These are phyloP conservation scores for Candida cerambycidarum DNA, from an alignment of 805 yeast genomes.

Conservation along the genomic window DNA sequence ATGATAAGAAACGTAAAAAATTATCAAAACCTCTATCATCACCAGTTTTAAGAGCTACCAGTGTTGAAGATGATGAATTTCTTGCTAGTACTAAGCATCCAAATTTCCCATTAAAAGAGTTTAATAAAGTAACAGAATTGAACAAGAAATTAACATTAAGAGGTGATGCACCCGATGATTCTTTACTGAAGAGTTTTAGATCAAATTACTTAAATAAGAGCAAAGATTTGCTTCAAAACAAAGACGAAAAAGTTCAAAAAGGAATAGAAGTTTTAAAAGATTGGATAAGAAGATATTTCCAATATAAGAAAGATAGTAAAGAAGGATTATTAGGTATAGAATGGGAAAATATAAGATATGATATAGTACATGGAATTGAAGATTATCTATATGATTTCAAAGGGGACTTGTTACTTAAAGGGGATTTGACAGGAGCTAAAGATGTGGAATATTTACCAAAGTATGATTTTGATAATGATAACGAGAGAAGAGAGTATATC, in stretches of 20 bases:
- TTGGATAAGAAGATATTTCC: slow-evolving; percentile 36
- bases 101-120: slow-evolving; percentile 25
- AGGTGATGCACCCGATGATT: slow-evolving; percentile 7
- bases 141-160: slow-evolving; percentile 6
- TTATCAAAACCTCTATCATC: not conserved
- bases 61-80: slow-evolving; percentile 7
- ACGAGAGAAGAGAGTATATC: slow-evolving; percentile 28
- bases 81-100: slow-evolving; percentile 12
- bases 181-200: not conserved
- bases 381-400: slow-evolving; percentile 32
- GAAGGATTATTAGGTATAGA: slow-evolving; percentile 40
- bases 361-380: slow-evolving; percentile 37
- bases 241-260: slow-evolving; percentile 19
- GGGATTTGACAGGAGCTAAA: not conserved
- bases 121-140: slow-evolving; percentile 15
- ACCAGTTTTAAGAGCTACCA: not conserved
- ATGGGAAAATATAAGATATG: slow-evolving; percentile 44
- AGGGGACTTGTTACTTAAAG: slow-evolving; percentile 22
- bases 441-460: slow-evolving; percentile 19
- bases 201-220: not conserved
- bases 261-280: slow-evolving; percentile 26
- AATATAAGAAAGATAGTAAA: slow-evolving; percentile 33
- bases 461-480: slow-evolving; percentile 33
- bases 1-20: slow-evolving; percentile 10
- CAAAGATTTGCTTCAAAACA: slow-evolving; percentile 1